phyloP scores from a whole-genome alignment of 2,329 filamentous ascomycete species.

The Zymoseptoria brevis region DNA sequence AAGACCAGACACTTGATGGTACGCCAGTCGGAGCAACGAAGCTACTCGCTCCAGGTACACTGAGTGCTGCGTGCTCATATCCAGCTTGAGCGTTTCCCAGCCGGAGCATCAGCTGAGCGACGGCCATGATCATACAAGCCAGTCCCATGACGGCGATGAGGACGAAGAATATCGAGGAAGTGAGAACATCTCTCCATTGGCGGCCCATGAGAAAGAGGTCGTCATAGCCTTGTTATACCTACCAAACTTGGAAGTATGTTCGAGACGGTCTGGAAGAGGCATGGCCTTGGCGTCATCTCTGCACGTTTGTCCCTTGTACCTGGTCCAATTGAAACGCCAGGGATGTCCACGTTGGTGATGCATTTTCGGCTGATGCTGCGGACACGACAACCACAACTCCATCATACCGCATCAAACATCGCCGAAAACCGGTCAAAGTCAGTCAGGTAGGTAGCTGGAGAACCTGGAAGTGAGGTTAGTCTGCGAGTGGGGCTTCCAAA shows the following conservation, averaged over 20 bases:
- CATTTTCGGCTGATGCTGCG: not conserved
- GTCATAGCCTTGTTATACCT: not conserved
- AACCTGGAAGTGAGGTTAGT: not conserved
- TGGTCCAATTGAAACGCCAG: not conserved
- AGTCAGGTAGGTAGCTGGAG: not conserved
- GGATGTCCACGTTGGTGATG: not conserved
- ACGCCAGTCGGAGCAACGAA: constrained; percentile 42
- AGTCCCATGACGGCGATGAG: constrained; percentile 6
- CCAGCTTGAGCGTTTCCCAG: constrained; percentile 7
- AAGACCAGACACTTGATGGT: constrained; percentile 44
- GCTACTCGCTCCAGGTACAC: constrained; percentile 13
- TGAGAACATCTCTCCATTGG: not conserved
- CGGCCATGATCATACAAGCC: constrained; percentile 5
- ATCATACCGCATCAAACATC: not conserved
- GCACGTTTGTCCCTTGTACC: not conserved
- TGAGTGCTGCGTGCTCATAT: constrained; percentile 3
- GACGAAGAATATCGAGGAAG: not conserved
- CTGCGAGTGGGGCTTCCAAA: not conserved
- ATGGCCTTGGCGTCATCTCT: not conserved
- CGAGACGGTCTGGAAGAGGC: not conserved
- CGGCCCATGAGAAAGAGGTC: not conserved
- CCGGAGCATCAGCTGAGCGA: constrained; percentile 11
- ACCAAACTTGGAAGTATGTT: not conserved
- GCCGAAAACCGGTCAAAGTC: not conserved
- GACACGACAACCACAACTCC: not conserved